Evolutionary conservation across 306 rosid genomes (phyloP), one percentile per base, ranked within the genome.

Genomic region (Cicer pinnatifidum): DNA sequence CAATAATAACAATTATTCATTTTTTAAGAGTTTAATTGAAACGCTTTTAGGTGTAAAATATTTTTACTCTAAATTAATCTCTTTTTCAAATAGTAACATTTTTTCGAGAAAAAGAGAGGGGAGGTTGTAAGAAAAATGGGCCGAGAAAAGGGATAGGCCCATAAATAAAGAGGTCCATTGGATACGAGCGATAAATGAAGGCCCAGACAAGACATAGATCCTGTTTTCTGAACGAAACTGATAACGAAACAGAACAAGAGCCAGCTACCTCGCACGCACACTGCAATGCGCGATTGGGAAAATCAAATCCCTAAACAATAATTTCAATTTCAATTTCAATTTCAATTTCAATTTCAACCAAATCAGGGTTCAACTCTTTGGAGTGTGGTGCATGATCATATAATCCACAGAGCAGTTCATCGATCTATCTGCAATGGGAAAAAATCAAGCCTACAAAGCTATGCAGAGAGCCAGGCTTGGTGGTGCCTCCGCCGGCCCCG

Each of bases 381-480:
- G 20, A 60, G 57, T 69, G 51, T 47, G 47, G 70, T 60, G 75
- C 75, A 66, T 73, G 79, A 73, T 73, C 54, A 5, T 59, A 20
- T 59, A 20, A 67, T 65, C 48, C 37, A 43, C 38, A 65, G 4
- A 52, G 15, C 8, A 52, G 19, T 75, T 12, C 1, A 8, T 6
- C 13, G 11, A 37, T 38, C 53, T 8, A 65, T 53, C 17, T 5
- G 15, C 8, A 56, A 95, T 95, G 99, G 99, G 99, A 23, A 95
- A 95, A 80, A 95, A 95, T 78, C 99, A 95, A 84, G 96, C 99
- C 10, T 91, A 95, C 88, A 91, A 95, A 86, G 99, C 99, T 56
- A 91, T 91, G 99, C 99, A 95, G 89, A 71, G 96, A 83, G 73
- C 99, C 46, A 83, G 97, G 89, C 75, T 95, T 1, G 99, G 99